These are phyloP conservation scores for Mycena alexandri DNA, from an alignment of 768 basidiomycete species.

Conservation along the genomic window DNA sequence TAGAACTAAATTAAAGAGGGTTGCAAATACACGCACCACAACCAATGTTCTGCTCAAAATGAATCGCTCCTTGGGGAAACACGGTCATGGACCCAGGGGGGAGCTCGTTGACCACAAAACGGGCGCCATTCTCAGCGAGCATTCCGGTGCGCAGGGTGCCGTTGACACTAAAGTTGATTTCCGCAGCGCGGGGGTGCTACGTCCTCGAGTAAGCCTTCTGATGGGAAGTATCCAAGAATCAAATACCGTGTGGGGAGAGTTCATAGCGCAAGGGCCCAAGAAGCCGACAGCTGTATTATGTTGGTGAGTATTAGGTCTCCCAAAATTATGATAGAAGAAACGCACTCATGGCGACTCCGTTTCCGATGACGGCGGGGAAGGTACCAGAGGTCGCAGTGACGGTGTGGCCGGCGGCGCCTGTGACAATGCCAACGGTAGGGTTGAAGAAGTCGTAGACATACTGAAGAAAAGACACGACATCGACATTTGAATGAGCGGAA, in stretches of 20 bases:
- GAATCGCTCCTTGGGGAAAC: constrained; percentile 34
- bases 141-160: constrained; percentile 39
- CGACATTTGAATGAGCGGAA: not conserved
- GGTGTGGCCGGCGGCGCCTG: constrained; percentile 29
- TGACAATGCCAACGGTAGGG: constrained; percentile 18
- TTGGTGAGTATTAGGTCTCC: not conserved
- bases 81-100: constrained; percentile 34
- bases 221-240: no score
- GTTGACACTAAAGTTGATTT: constrained; percentile 39
- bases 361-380: constrained; percentile 38
- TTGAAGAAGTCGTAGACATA: constrained; percentile 38
- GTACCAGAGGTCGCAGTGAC: constrained; percentile 32
- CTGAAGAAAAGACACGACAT: constrained; percentile 9
- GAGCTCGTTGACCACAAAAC: constrained; percentile 36
- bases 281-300: constrained; percentile 28
- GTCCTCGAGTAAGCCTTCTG: no score
- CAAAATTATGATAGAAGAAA: not conserved
- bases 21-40: constrained; percentile 28
- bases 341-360: constrained; percentile 38
- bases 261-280: constrained; percentile 34
- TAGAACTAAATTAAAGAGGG: constrained; percentile 33
- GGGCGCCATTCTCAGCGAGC: constrained; percentile 37
- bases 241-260: constrained; percentile 33
- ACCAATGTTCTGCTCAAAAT: constrained; percentile 37
- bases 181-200: constrained; percentile 37